These are phyloP conservation scores for Aegilops tauschii DNA, from an alignment of 176 grass and related monocot genomes.

Conservation along the genomic window DNA sequence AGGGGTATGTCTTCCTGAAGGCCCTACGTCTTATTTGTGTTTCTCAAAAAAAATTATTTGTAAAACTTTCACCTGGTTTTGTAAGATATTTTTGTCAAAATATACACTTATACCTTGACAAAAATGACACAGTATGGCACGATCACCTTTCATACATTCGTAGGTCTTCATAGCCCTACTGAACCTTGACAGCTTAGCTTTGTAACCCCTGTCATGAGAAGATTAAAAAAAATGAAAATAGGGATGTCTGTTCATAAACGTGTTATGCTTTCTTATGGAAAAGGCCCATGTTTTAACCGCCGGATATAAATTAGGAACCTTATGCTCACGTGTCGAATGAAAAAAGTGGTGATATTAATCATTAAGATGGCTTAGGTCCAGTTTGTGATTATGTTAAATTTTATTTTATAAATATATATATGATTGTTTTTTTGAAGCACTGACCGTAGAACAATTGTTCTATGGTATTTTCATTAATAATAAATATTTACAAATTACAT, in stretches of 20 bases:
- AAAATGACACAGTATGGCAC: too few species aligned
- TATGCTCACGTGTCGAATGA: too few species aligned
- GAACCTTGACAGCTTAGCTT: background rate
- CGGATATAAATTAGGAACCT: too few species aligned
- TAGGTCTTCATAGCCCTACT: background rate
- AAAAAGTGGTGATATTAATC: background rate
- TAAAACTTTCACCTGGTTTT: too few species aligned
- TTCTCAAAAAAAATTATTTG: too few species aligned
- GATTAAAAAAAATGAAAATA: background rate
- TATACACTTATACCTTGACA: background rate
- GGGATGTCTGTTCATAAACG: background rate
- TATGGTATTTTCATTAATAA: too few species aligned
- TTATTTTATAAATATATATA: too few species aligned
- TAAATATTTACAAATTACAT: too few species aligned
- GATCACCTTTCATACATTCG: too few species aligned
- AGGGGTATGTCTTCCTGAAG: background rate
- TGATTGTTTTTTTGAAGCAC: too few species aligned
- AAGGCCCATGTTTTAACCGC: too few species aligned
- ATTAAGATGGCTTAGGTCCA: background rate
- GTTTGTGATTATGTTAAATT: background rate
- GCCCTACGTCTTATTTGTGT: background rate
- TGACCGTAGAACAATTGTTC: too few species aligned
- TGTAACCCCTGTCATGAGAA: background rate
- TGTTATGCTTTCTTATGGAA: background rate
- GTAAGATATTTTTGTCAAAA: background rate